phyloP scores from a whole-genome alignment of 2,329 filamentous ascomycete species.

The Talaromyces piceae region DNA sequence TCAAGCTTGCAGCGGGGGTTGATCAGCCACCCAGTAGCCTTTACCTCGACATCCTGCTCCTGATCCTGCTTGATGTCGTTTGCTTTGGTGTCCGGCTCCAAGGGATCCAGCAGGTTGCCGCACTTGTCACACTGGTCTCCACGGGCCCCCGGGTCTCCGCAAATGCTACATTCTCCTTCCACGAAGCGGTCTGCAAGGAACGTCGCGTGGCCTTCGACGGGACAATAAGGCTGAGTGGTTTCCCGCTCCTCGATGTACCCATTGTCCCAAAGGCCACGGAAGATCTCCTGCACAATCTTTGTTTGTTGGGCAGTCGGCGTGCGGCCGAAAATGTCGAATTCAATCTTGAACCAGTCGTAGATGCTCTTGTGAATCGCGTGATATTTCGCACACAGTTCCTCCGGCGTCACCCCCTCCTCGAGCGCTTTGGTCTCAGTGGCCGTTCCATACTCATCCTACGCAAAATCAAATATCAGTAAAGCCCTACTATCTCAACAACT shows the following conservation, averaged over 20 bases:
- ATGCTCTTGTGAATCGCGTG: conserved; percentile 82
- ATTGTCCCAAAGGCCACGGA: conserved; percentile 78
- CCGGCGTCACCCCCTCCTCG: conserved; percentile 73
- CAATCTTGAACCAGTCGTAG: conserved; percentile 94
- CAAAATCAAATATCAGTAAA: conserved; percentile 10
- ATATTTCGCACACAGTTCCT: conserved; percentile 86
- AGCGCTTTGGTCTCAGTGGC: conserved; percentile 94
- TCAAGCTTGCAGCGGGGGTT: conserved; percentile 91
- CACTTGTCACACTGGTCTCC: conserved; percentile 72
- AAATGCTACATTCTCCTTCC: conserved; percentile 41
- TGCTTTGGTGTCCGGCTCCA: conserved; percentile 41
- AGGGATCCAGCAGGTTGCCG: conserved; percentile 62
- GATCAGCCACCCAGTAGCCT: conserved; percentile 44
- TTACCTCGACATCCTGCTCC: conserved; percentile 12
- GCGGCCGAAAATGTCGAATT: conserved; percentile 89
- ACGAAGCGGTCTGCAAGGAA: conserved; percentile 75
- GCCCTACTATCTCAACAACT: not conserved
- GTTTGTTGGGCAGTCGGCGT: conserved; percentile 87
- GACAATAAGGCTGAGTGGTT: conserved; percentile 83
- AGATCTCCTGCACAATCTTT: conserved; percentile 86
- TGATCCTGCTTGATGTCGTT: not conserved
- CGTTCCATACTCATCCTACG: conserved; percentile 79
- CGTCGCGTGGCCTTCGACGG: conserved; percentile 45
- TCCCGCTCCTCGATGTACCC: conserved; percentile 80
- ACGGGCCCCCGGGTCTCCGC: conserved; percentile 59